Evolutionary conservation across 2,329 filamentous ascomycete genomes (phyloP).

Genomic region (Penicillium sp.): DNA sequence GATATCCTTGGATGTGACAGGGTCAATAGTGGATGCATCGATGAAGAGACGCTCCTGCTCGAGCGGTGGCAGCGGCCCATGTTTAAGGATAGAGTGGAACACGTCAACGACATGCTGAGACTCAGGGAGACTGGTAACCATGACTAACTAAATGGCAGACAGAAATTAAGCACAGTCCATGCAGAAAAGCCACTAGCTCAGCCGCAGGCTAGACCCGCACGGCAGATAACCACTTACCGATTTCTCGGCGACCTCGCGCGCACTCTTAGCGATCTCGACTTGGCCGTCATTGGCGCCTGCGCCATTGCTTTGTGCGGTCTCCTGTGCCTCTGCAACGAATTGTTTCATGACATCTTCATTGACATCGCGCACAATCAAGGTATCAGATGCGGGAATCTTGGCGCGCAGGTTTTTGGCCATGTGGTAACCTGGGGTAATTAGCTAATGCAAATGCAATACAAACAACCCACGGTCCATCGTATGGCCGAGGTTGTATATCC

Average conservation of each 20-base stretch:
- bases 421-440: constrained; percentile 56
- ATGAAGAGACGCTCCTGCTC: constrained; percentile 75
- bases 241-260: constrained; percentile 64
- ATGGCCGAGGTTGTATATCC: background rate
- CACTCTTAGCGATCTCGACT: constrained; percentile 56
- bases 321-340: constrained; percentile 56
- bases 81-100: constrained; percentile 70
- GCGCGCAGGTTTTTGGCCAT: constrained; percentile 70
- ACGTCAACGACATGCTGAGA: constrained; percentile 83
- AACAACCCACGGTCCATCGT: background rate
- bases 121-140: constrained; percentile 87
- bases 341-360: constrained; percentile 56
- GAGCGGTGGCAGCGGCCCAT: constrained; percentile 50
- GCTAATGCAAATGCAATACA: background rate
- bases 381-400: constrained; percentile 63
- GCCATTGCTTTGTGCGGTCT: constrained; percentile 27
- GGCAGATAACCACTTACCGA: constrained; percentile 52
- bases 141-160: constrained; percentile 63
- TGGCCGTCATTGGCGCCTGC: constrained; percentile 40
- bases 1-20: constrained; percentile 74
- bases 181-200: background rate
- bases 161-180: background rate
- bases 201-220: background rate
- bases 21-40: constrained; percentile 95
- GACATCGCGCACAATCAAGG: constrained; percentile 63